Evolutionary conservation across 1,284 basidiomycete genomes (phyloP), one percentile per base, ranked within the genome.

Genomic region (Pterula multifida): DNA sequence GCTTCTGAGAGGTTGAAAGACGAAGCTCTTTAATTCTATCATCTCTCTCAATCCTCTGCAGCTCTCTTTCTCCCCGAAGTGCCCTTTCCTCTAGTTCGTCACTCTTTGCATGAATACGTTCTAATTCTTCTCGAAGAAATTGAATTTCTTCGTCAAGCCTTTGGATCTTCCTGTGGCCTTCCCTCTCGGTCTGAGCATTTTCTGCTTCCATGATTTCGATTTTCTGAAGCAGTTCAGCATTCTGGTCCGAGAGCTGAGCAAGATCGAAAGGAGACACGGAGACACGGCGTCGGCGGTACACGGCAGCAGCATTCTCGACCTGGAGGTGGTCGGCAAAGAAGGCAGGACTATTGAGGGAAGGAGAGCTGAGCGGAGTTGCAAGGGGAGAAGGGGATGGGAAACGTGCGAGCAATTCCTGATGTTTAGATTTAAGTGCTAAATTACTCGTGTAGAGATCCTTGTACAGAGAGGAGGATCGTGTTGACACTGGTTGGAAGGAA

Each of bases 71-170:
- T 48, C 60, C 68, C 42, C 63, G 58, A 54, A 70, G 72, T 12
- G 76, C 71, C 60, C 76, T 76, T 59, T 78, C 71, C 63, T 89
- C 85, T 32, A 90, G 67, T 59, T 83, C 78, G 32, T 76, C 73
- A 56, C 83, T 84, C 56, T 71, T 73, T 46, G 75, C 74, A 55
- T 80, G 81, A 11, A 82, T 81, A 53, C 72, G 71, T 57, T 89
- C 85, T 28, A 91, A 70, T 58, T 90, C 88, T 22, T 79, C 77
- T 49, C 78, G 72, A 21, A 92, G 67, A 3, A 67, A 67, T 49
- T 73, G 66, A 12, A 92, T 81, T 68, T 92, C 90, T 60, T 77
- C 78, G 64, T 91, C 88, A 49, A 92, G 65, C 58, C 73, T 75
- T 45, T 79, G 77, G 12, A 92, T 68, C 55, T 78, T 78, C 36